A percentile compares a stretch with the other conserved stretches of the same genome.
phyloP scores from a whole-genome alignment of 306 rosid species.

The Rubus idaeus region DNA sequence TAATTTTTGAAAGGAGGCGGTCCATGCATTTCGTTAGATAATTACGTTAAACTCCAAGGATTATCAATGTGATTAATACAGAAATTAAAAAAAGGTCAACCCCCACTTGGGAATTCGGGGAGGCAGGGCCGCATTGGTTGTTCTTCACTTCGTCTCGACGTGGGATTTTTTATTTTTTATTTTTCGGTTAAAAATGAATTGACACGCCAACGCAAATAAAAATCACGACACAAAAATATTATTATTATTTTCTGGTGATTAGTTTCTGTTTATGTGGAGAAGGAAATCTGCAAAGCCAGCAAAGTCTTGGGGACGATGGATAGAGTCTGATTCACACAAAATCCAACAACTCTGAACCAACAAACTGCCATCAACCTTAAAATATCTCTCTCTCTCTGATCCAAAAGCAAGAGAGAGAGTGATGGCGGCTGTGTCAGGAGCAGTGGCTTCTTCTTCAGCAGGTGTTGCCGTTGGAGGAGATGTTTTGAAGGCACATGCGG shows the following conservation, averaged over 20 bases:
- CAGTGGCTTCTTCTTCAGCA: constrained; percentile 24
- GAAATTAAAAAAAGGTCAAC: background rate
- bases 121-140: background rate
- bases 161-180: background rate
- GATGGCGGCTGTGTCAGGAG: constrained; percentile 27
- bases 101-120: background rate
- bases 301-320: background rate
- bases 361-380: background rate
- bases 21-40: too few species aligned
- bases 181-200: background rate
- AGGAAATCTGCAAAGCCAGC: background rate
- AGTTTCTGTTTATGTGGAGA: background rate
- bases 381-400: background rate
- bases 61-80: background rate
- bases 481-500: constrained; percentile 63
- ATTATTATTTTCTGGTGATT: background rate
- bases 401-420: constrained; percentile 9
- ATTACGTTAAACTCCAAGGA: background rate
- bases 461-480: constrained; percentile 37
- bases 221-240: background rate
- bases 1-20: too few species aligned
- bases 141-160: background rate
- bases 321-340: constrained; percentile 15
- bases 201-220: background rate
- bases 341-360: background rate